Evolutionary conservation across 306 rosid species (phyloP), one percentile per base, ranked within the genome.

Genomic region (Cicer arietinum): DNA sequence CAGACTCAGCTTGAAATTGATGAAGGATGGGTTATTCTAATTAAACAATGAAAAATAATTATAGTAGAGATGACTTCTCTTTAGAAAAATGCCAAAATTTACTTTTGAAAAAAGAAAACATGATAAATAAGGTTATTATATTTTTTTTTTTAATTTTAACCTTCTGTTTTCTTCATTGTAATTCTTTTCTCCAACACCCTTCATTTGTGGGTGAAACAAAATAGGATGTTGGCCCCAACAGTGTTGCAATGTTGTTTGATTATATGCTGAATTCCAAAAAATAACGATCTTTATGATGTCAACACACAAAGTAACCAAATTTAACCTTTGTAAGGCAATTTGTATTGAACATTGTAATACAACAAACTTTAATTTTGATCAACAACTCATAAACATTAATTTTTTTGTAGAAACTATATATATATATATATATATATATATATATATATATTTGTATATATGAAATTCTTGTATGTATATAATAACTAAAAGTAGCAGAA

Each of bases 21-120:
- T 86, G 79, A 86, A 64, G 78, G 97, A 90, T 46, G 99, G 97
- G 20, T 92, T 97, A 12, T 81, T 94, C 80, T 77, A 80, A 51
- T 5, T 76, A 65, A 79, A 76, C 82, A 79, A 71, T 45, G 54
- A 54, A 52, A 67, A 72, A 65, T 83, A 81, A 39, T n/a, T 84
- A 75, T 35, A 46, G 37, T 67, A 74, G 86, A 79, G 79, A 82
- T 10, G 44, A 60, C 10, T 60, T 25, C 35, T 60, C 14, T 11
- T 59, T 58, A 82, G 77, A 54, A 52, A 68, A 48, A 66, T 35
- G 46, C 25, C 47, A 41, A 39, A 13, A 37, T 51, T 77, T 51
- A 64, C 81, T 54, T 37, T 56, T 74, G 75, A 73, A 74, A 71
- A 80, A 74, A 73, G 73, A 61, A 70, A 76, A 53, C 60, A 76